Evolutionary conservation across 345 rosid species (phyloP).

Genomic region (Heritiera fomes): DNA sequence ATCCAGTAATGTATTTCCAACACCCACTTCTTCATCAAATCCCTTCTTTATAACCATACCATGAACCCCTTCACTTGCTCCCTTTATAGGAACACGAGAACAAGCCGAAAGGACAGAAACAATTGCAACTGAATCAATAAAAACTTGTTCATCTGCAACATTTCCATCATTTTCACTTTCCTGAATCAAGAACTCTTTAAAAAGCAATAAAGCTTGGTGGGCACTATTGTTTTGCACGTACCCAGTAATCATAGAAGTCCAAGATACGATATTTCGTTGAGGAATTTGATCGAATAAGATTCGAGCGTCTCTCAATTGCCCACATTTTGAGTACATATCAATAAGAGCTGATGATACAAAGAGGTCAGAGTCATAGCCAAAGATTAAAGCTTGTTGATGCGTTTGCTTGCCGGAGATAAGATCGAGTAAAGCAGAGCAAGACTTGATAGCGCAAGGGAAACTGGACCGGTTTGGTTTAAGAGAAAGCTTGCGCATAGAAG

Average conservation of each 20-base stretch:
- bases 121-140: slow-evolving; percentile 61
- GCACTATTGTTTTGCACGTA: slow-evolving; percentile 62
- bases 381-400: slow-evolving; percentile 78
- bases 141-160: slow-evolving; percentile 26
- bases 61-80: slow-evolving; percentile 60
- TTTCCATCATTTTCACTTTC: slow-evolving; percentile 39
- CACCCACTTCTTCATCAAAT: slow-evolving; percentile 50
- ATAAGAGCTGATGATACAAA: slow-evolving; percentile 81
- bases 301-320: slow-evolving; percentile 57
- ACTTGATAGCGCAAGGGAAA: slow-evolving; percentile 84
- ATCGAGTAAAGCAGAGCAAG: slow-evolving; percentile 78
- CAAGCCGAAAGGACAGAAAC: slow-evolving; percentile 78
- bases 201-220: slow-evolving; percentile 55
- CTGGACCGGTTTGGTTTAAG: slow-evolving; percentile 70
- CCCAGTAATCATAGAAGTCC: slow-evolving; percentile 87
- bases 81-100: slow-evolving; percentile 50
- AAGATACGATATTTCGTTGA: slow-evolving; percentile 60
- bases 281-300: slow-evolving; percentile 80
- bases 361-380: slow-evolving; percentile 64
- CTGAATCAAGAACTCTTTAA: slow-evolving; percentile 61
- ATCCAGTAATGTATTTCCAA: slow-evolving; percentile 71
- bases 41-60: slow-evolving; percentile 65
- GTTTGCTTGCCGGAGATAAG: slow-evolving; percentile 69
- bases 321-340: slow-evolving; percentile 72
- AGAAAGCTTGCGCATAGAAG: slow-evolving; percentile 73